Conservation (phyloP, 495 filamentous ascomycete genomes). For the Pyronema omphalodes region DNA sequence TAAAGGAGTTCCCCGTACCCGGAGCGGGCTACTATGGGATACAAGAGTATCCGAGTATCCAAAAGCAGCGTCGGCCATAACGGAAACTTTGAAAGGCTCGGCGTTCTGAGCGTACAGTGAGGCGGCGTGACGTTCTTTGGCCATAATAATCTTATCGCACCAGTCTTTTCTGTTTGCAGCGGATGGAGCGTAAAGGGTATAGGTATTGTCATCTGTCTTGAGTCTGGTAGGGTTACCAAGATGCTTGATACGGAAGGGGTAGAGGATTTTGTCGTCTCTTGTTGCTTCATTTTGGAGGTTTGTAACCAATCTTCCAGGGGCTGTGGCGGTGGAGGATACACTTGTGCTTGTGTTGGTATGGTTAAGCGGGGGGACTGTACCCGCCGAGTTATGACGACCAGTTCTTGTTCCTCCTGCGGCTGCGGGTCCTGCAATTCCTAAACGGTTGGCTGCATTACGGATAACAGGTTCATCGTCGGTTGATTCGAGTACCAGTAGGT, state of each 20-base stretch:
- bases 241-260: conserved; percentile 91
- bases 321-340: conserved; percentile 11
- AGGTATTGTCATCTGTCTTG: conserved; percentile 31
- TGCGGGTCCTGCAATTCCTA: conserved; percentile 48
- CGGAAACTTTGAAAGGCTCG: conserved; percentile 81
- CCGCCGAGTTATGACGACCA: conserved; percentile 15
- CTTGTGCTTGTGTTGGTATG: conserved; percentile 41
- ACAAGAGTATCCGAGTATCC: conserved; percentile 48
- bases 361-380: conserved; percentile 34
- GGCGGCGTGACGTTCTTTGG: conserved; percentile 80
- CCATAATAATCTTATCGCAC: conserved; percentile 84
- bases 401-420: conserved; percentile 32
- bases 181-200: conserved; percentile 68
- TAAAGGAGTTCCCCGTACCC: conserved; percentile 74
- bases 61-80: conserved; percentile 86
- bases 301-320: conserved; percentile 19
- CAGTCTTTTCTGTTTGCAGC: conserved; percentile 62
- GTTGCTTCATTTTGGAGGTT: conserved; percentile 32
- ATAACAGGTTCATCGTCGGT: conserved; percentile 77
- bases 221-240: conserved; percentile 57
- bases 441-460: conserved; percentile 30
- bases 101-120: conserved; percentile 82
- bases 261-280: conserved; percentile 67
- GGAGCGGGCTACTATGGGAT: conserved; percentile 35
- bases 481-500: conserved; percentile 77